Evolutionary conservation across 345 rosid genomes (phyloP).

Genomic region (Syzygium jambos): DNA sequence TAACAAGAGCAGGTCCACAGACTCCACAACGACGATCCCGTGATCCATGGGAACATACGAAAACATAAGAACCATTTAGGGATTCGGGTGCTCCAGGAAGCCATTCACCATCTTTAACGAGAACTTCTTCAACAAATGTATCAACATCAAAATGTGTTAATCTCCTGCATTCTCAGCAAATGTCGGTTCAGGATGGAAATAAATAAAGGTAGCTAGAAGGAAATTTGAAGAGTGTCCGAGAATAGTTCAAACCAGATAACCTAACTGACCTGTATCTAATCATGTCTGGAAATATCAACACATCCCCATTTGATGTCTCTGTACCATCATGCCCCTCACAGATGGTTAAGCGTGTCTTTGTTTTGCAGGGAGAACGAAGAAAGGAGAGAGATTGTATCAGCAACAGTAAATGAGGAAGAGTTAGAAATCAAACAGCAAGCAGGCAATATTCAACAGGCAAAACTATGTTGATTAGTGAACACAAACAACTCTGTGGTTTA

Average conservation of each 20-base stretch:
- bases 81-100: slow-evolving; percentile 83
- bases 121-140: slow-evolving; percentile 96
- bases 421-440: neutral
- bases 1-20: slow-evolving; percentile 83
- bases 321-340: slow-evolving; percentile 99
- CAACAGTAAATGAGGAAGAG: neutral
- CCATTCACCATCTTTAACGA: slow-evolving; percentile 92
- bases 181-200: slow-evolving; percentile 7
- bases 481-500: neutral
- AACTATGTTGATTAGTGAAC: neutral
- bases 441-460: neutral
- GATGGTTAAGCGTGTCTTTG: slow-evolving; percentile 78
- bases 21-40: slow-evolving; percentile 87
- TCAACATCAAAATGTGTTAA: slow-evolving; percentile 98
- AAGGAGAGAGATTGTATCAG: neutral
- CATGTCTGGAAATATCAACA: slow-evolving; percentile 96
- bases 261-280: slow-evolving; percentile 76
- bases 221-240: neutral
- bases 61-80: slow-evolving; percentile 70
- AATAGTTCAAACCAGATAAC: neutral
- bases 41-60: slow-evolving; percentile 92
- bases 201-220: neutral
- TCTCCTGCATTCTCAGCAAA: slow-evolving; percentile 60
- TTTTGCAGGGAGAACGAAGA: neutral
- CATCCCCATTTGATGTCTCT: slow-evolving; percentile 96